These are phyloP conservation scores for Beauveria scarabaeidicola DNA, from an alignment of 2,329 filamentous ascomycete species.

Conservation along the genomic window DNA sequence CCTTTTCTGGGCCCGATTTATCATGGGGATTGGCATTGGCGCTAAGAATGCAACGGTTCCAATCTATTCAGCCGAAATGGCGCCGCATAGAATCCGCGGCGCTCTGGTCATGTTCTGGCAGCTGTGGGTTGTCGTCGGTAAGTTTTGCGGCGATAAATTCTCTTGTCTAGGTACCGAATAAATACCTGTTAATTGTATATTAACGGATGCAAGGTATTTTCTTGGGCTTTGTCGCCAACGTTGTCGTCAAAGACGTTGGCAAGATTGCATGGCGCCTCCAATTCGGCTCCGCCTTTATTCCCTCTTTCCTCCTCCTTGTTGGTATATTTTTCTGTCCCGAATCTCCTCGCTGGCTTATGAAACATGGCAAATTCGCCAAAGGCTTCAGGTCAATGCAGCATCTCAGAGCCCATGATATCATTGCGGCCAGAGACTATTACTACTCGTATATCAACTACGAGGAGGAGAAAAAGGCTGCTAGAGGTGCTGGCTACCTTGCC, in stretches of 20 bases:
- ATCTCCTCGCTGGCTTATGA: constrained; percentile 55
- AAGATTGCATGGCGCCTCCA: constrained; percentile 53
- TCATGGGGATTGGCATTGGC: constrained; percentile 61
- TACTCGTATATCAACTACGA: constrained; percentile 31
- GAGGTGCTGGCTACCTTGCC: constrained; percentile 22
- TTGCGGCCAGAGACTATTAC: constrained; percentile 51
- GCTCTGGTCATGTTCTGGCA: constrained; percentile 74
- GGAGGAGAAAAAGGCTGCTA: constrained; percentile 22
- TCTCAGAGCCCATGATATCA: constrained; percentile 43
- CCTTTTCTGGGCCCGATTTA: constrained; percentile 56
- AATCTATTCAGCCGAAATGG: constrained; percentile 65
- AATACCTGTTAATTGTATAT: constrained; percentile 20
- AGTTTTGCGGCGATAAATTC: not conserved
- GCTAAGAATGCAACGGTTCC: constrained; percentile 57
- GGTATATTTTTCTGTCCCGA: constrained; percentile 58
- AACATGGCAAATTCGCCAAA: constrained; percentile 49
- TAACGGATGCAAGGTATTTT: constrained; percentile 36
- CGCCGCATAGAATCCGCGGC: constrained; percentile 57
- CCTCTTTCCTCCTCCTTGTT: constrained; percentile 41
- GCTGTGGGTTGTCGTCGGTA: constrained; percentile 23
- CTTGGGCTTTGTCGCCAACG: constrained; percentile 43
- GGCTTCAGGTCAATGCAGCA: constrained; percentile 46
- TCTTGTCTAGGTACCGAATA: too few species aligned
- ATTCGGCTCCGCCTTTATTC: constrained; percentile 49
- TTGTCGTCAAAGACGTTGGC: constrained; percentile 44